These are phyloP conservation scores for Taxillus chinensis DNA, from an alignment of 164 flowering plant species.

Conservation along the genomic window DNA sequence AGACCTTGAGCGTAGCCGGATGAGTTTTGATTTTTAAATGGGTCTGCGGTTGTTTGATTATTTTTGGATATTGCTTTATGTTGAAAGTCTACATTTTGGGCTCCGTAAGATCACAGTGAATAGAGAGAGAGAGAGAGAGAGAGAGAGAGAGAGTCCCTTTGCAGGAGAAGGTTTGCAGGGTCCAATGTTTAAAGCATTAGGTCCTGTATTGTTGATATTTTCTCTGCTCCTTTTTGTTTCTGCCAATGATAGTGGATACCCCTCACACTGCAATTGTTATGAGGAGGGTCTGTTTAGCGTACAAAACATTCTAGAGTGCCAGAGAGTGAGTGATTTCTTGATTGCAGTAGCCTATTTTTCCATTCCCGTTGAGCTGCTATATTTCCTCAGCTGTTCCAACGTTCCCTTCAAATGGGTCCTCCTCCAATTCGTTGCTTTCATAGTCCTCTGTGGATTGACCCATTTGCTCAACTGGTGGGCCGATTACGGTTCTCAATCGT, in stretches of 20 bases:
- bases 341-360: conserved; percentile 58
- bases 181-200: conserved; percentile 25
- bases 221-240: conserved; percentile 10
- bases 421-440: conserved; percentile 42
- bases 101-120: too few relatives aligned
- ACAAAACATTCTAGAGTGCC: conserved; percentile 30
- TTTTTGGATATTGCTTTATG: background rate
- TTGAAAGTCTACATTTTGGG: too few relatives aligned
- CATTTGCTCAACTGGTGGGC: conserved; percentile 53
- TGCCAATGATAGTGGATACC: conserved; percentile 19
- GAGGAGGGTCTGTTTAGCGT: conserved; percentile 41
- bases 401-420: conserved; percentile 63
- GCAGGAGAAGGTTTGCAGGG: conserved; percentile 5
- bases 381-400: conserved; percentile 43
- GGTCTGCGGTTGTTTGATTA: background rate
- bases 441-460: conserved; percentile 59
- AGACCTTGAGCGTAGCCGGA: conserved; percentile 8
- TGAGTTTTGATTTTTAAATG: background rate
- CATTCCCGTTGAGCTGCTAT: conserved; percentile 48
- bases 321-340: conserved; percentile 48
- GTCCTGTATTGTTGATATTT: conserved; percentile 15
- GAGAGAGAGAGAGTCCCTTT: conserved; percentile 2
- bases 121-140: conserved; percentile 5
- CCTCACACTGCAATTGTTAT: conserved; percentile 32
- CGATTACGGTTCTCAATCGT: conserved; percentile 45